These are phyloP conservation scores for Rhizopus sp. DNA, from an alignment of 371 early-diverging fungal species.

Conservation along the genomic window DNA sequence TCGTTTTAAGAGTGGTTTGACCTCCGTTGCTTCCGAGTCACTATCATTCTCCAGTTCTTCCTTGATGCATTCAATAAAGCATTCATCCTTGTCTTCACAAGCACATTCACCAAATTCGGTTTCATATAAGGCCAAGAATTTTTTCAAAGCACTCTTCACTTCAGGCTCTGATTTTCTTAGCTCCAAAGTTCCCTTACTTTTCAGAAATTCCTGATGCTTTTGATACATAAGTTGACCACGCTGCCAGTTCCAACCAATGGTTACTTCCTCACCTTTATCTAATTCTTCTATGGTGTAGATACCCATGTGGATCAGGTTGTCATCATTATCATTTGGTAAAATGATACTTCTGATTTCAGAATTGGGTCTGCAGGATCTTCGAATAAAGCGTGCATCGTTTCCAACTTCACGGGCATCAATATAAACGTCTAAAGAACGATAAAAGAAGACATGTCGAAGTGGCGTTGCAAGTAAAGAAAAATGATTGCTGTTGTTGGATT, in stretches of 20 bases:
- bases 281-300: constrained; percentile 67
- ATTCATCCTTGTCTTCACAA: constrained; percentile 46
- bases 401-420: constrained; percentile 78
- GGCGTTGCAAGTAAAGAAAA: constrained; percentile 64
- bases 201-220: constrained; percentile 36
- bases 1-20: background rate
- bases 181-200: constrained; percentile 31
- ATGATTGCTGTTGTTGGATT: constrained; percentile 59
- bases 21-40: background rate
- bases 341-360: constrained; percentile 69
- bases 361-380: constrained; percentile 77
- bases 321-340: constrained; percentile 46
- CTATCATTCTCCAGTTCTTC: constrained; percentile 18
- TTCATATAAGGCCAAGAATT: constrained; percentile 27
- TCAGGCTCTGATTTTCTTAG: constrained; percentile 3
- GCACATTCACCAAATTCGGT: constrained; percentile 47
- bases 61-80: constrained; percentile 35
- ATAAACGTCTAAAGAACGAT: constrained; percentile 69
- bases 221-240: constrained; percentile 50
- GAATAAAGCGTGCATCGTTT: constrained; percentile 68
- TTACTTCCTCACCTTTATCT: constrained; percentile 71
- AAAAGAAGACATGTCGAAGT: constrained; percentile 72
- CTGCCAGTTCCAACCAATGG: constrained; percentile 76
- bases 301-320: constrained; percentile 64
- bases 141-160: constrained; percentile 29